Percentiles rank a stretch among this genome's conserved stretches.
phyloP scores from a whole-genome alignment of 2,329 filamentous ascomycete genomes.

The Fusarium redolens region DNA sequence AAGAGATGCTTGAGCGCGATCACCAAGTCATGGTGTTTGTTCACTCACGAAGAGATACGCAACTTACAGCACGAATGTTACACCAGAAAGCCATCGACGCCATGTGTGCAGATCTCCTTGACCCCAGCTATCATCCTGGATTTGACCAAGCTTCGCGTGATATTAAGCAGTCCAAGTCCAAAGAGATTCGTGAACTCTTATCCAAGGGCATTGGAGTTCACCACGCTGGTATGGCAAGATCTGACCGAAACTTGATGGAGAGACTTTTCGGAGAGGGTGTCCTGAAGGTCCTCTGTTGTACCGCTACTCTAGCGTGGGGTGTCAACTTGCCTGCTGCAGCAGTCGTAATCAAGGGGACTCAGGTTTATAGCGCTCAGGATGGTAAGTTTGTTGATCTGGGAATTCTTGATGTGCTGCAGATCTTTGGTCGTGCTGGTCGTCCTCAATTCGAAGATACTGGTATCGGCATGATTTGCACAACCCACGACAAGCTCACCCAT shows the following conservation, averaged over 20 bases:
- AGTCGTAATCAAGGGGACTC: constrained; percentile 97
- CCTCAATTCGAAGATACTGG: constrained; percentile 98
- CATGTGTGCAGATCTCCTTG: constrained; percentile 82
- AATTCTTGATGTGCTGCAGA: constrained; percentile 96
- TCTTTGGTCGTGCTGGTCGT: constrained; percentile 97
- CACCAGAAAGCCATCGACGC: constrained; percentile 88
- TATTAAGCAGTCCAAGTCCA: constrained; percentile 85
- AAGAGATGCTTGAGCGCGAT: constrained; percentile 88
- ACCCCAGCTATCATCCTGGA: constrained; percentile 79
- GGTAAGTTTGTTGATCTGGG: constrained; percentile 97
- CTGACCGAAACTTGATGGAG: constrained; percentile 96
- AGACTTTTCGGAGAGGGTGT: constrained; percentile 90
- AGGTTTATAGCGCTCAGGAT: constrained; percentile 95
- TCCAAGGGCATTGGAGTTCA: constrained; percentile 94
- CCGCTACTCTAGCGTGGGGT: constrained; percentile 97
- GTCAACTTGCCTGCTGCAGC: constrained; percentile 97
- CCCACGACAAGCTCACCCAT: constrained; percentile 90
- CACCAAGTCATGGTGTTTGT: constrained; percentile 99
- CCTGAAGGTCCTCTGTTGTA: constrained; percentile 98
- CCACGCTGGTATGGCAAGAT: constrained; percentile 94
- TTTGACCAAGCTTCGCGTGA: constrained; percentile 85
- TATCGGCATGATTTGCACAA: constrained; percentile 98
- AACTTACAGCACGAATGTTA: constrained; percentile 86
- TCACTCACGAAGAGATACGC: constrained; percentile 93
- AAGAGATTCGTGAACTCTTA: constrained; percentile 88